Percentiles rank a stretch among this genome's conserved stretches.
These are phyloP conservation scores for Fusarium verticillioides DNA, from an alignment of 2,329 filamentous ascomycete species.

Conservation along the genomic window DNA sequence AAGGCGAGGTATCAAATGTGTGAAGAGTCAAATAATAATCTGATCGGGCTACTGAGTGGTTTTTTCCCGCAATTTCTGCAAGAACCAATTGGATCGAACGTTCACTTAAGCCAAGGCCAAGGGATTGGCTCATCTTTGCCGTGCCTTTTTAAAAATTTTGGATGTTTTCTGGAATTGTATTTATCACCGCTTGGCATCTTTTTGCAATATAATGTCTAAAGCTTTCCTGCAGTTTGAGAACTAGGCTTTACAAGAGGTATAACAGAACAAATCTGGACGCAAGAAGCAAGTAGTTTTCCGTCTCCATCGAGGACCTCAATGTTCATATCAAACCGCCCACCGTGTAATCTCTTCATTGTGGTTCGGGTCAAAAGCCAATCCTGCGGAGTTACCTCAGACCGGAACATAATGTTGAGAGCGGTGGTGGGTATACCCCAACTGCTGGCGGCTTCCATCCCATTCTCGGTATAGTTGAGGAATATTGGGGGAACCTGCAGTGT, in stretches of 20 bases:
- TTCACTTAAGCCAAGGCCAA: fast-evolving
- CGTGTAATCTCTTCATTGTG: neutral
- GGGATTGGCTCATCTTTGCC: fast-evolving
- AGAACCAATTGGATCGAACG: too few species aligned
- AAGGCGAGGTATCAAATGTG: too few species aligned
- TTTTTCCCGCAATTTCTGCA: too few species aligned
- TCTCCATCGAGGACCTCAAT: neutral
- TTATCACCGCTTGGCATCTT: neutral
- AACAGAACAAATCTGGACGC: neutral
- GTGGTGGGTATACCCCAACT: neutral
- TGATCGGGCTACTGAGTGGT: too few species aligned
- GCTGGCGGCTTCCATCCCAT: neutral
- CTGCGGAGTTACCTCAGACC: neutral
- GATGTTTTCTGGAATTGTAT: neutral
- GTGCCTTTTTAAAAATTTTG: too few species aligned
- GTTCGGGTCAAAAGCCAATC: neutral
- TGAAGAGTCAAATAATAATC: too few species aligned
- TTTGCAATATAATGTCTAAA: neutral
- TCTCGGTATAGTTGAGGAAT: neutral
- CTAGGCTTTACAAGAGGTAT: neutral
- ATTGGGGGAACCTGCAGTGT: neutral
- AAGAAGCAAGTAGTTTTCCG: neutral
- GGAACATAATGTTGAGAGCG: neutral
- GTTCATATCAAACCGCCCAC: neutral
- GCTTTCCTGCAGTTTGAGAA: neutral